These are phyloP conservation scores for Anacardium occidentale DNA, from an alignment of 345 rosid species.

Conservation along the genomic window DNA sequence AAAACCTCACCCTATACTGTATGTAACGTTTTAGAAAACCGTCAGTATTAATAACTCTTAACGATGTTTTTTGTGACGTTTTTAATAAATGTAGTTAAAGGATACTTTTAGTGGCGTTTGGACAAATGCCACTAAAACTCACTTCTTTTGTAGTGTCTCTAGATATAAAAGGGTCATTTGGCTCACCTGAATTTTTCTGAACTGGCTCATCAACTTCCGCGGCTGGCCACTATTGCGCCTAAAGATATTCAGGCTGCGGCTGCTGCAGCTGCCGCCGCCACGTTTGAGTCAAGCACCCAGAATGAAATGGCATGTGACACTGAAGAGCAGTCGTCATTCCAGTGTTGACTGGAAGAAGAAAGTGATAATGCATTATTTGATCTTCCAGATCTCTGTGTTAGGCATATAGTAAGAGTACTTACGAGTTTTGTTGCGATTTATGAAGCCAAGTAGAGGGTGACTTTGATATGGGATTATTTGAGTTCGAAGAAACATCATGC, in stretches of 20 bases:
- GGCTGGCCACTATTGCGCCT: conserved; percentile 1
- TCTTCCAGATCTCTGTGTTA: conserved; percentile 12
- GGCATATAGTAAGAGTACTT: not conserved
- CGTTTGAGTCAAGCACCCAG: not conserved
- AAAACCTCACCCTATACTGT: too few species aligned
- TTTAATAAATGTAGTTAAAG: too few species aligned
- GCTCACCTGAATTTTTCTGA: conserved; percentile 16
- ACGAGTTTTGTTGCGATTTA: not conserved
- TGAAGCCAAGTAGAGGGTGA: not conserved
- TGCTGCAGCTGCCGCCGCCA: conserved; percentile 11
- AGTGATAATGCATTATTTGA: not conserved
- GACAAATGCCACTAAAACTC: too few species aligned
- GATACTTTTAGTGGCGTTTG: too few species aligned
- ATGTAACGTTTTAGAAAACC: too few species aligned
- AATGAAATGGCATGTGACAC: not conserved
- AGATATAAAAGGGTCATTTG: conserved; percentile 4
- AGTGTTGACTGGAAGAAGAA: not conserved
- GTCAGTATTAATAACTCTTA: too few species aligned
- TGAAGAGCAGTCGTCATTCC: not conserved
- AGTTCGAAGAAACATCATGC: not conserved
- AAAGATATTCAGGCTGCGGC: conserved; percentile 20
- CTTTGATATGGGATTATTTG: not conserved
- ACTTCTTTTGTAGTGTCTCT: too few species aligned
- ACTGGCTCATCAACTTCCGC: conserved; percentile 15
- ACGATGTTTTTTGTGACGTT: too few species aligned